These are phyloP conservation scores for Pseudopyricularia cyperi DNA, from an alignment of 2,329 filamentous ascomycete genomes.

Conservation along the genomic window DNA sequence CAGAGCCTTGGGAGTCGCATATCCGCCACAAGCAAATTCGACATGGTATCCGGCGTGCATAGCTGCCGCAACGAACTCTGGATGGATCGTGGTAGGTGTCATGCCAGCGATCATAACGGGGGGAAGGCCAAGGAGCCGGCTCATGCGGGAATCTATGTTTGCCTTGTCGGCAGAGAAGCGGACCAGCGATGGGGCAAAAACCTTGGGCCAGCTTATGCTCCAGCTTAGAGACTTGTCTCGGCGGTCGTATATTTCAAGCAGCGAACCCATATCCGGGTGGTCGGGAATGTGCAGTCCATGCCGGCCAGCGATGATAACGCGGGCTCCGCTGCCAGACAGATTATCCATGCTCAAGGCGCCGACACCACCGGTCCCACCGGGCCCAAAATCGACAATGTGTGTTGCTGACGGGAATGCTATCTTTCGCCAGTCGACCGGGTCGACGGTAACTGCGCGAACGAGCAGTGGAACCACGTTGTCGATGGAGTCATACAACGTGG, in stretches of 20 bases:
- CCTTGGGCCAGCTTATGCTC: background rate
- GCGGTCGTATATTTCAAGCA: background rate
- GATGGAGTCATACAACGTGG: slow-evolving; percentile 33
- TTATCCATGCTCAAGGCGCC: slow-evolving; percentile 96
- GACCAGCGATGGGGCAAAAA: background rate
- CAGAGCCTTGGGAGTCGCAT: slow-evolving; percentile 73
- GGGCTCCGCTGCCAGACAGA: slow-evolving; percentile 94
- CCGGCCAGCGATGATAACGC: slow-evolving; percentile 84
- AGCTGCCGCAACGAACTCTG: slow-evolving; percentile 82
- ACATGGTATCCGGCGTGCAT: slow-evolving; percentile 93
- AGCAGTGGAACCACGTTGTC: slow-evolving; percentile 77
- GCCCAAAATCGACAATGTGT: slow-evolving; percentile 92
- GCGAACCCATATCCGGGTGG: background rate
- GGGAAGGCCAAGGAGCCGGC: slow-evolving; percentile 70
- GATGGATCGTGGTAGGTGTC: slow-evolving; percentile 80
- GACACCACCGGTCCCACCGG: slow-evolving; percentile 89
- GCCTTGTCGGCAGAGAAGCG: background rate
- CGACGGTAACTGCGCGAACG: slow-evolving; percentile 84
- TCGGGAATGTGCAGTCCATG: slow-evolving; percentile 54
- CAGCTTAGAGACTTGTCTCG: background rate
- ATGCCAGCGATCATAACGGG: slow-evolving; percentile 88
- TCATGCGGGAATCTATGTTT: background rate
- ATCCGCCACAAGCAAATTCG: slow-evolving; percentile 79
- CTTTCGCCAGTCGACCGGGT: slow-evolving; percentile 90
- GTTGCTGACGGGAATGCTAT: slow-evolving; percentile 84